Evolutionary conservation across 331 rosid species (phyloP).

Genomic region (Dryas integrifolia): DNA sequence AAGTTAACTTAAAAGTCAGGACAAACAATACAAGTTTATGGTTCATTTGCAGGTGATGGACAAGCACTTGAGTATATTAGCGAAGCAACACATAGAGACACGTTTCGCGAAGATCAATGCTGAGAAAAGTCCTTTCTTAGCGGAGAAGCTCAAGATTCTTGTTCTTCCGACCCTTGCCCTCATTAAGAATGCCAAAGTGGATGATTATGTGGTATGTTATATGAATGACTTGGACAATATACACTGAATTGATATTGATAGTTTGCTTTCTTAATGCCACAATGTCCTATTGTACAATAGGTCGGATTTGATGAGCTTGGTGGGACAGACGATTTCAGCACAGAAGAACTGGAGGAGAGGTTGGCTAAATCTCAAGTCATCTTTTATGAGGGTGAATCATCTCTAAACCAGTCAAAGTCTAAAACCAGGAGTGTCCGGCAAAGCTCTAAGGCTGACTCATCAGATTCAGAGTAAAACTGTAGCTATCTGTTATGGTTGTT

Average conservation of each 20-base stretch:
- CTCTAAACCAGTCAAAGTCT: constrained; percentile 42
- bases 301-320: constrained; percentile 98
- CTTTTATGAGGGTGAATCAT: constrained; percentile 77
- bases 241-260: neutral
- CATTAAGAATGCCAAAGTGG: constrained; percentile 91
- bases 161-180: constrained; percentile 97
- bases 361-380: constrained; percentile 90
- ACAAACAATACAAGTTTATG: constrained; percentile 17
- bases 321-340: constrained; percentile 89
- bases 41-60: constrained; percentile 70
- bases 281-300: constrained; percentile 27
- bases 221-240: neutral
- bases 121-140: constrained; percentile 91
- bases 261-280: neutral
- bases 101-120: constrained; percentile 80
- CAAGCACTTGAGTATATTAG: constrained; percentile 72
- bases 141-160: constrained; percentile 85
- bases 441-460: constrained; percentile 56
- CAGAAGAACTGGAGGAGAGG: constrained; percentile 93
- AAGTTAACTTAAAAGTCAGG: neutral
- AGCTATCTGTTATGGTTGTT: neutral
- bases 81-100: constrained; percentile 88
- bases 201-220: constrained; percentile 84
- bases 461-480: constrained; percentile 61
- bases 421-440: constrained; percentile 64